A percentile compares a stretch with the other conserved stretches of the same genome.
Conservation (phyloP, 768 basidiomycete genomes). For the Rubroboletus satanas region DNA sequence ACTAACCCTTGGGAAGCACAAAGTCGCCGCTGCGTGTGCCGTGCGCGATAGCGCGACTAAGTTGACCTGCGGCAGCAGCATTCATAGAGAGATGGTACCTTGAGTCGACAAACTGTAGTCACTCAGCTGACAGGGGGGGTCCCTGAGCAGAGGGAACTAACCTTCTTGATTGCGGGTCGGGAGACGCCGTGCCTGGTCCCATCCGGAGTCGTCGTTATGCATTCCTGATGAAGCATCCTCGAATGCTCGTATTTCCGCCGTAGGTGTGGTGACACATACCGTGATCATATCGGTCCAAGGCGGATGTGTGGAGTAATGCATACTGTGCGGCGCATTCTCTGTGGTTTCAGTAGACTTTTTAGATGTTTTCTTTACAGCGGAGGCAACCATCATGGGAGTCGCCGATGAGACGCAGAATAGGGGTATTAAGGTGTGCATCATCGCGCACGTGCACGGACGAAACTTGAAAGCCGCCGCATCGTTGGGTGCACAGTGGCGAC, state of each 20-base stretch:
- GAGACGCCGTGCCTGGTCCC: constrained; percentile 73
- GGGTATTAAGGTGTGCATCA: background rate
- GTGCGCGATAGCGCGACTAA: constrained; percentile 52
- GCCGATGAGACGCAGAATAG: background rate
- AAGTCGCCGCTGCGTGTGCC: constrained; percentile 52
- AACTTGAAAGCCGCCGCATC: no score
- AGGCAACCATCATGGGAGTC: constrained; percentile 6
- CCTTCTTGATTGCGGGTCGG: constrained; percentile 77
- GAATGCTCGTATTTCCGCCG: background rate
- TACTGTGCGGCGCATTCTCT: constrained; percentile 20
- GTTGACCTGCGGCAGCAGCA: constrained; percentile 40
- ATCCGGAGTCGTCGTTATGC: constrained; percentile 60
- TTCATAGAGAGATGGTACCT: constrained; percentile 50
- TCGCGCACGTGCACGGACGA: background rate
- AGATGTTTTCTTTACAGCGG: constrained; percentile 11
- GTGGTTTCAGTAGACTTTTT: background rate
- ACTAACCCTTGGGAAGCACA: constrained; percentile 51
- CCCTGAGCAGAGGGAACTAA: constrained; percentile 19
- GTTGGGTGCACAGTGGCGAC: no score
- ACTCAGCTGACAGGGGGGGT: background rate
- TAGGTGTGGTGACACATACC: constrained; percentile 21
- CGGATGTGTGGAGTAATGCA: constrained; percentile 49
- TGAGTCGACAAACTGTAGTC: constrained; percentile 48
- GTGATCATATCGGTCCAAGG: constrained; percentile 44
- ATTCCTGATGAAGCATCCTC: constrained; percentile 48